Conservation (phyloP, 129 eudicot genomes). For the Artemisia annua region DNA sequence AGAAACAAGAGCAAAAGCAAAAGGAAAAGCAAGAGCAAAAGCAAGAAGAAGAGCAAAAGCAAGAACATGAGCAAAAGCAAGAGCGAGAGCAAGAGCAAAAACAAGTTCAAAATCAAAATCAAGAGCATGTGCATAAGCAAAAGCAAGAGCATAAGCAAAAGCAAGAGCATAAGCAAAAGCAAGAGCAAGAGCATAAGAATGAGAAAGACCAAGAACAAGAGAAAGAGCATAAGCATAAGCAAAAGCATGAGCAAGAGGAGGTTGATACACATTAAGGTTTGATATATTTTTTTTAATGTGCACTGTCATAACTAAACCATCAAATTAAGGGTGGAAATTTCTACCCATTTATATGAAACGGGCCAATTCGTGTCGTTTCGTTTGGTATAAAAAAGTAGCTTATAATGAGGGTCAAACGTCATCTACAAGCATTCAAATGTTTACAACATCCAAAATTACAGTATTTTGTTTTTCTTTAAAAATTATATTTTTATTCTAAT, state of each 20-base stretch:
- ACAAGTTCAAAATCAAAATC: background rate
- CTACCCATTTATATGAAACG: background rate
- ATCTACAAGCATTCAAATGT: background rate
- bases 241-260: background rate
- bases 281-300: background rate
- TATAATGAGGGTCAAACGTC: background rate
- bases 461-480: background rate
- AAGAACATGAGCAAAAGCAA: background rate
- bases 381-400: background rate
- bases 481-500: too few species aligned
- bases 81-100: background rate
- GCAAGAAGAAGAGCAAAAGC: background rate
- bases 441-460: background rate
- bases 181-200: background rate
- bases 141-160: background rate
- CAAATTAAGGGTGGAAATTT: background rate
- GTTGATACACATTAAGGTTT: slow-evolving; percentile 16
- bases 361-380: background rate
- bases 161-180: background rate
- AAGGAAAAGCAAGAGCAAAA: background rate
- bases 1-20: background rate
- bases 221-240: background rate
- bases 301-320: background rate
- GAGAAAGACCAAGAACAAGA: background rate
- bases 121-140: background rate